A percentile compares a stretch with the other conserved stretches of the same genome.
Evolutionary conservation across 2,329 filamentous ascomycete species (phyloP).

Genomic region (Fusarium heterosporum): DNA sequence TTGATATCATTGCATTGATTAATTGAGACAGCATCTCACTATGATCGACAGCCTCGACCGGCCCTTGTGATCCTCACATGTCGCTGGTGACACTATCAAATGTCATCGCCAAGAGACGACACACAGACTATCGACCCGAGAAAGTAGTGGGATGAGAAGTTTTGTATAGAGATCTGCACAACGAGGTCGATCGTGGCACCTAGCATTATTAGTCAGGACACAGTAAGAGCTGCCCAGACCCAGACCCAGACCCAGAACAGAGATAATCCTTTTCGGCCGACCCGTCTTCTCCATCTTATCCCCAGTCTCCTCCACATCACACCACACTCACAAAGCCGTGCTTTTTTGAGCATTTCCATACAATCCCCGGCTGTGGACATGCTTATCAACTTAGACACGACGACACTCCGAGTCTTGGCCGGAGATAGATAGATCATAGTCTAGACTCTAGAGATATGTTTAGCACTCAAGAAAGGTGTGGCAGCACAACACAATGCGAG

Average conservation of each 20-base stretch:
- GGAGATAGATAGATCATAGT: neutral
- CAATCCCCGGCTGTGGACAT: slow-evolving; percentile 35
- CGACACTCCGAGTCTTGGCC: neutral
- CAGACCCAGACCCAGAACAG: neutral
- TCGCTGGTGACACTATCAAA: slow-evolving; percentile 19
- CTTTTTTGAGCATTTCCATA: slow-evolving; percentile 38
- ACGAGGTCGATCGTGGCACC: slow-evolving; percentile 18
- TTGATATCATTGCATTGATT: slow-evolving; percentile 18
- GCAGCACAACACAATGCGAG: neutral
- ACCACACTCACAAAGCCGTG: slow-evolving; percentile 28
- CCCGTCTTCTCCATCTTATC: slow-evolving; percentile 31
- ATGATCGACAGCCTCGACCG: slow-evolving; percentile 38
- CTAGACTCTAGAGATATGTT: slow-evolving; percentile 7
- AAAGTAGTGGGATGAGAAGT: neutral
- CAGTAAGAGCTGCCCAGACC: neutral
- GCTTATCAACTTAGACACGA: neutral
- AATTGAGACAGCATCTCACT: slow-evolving; percentile 1
- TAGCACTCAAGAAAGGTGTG: neutral
- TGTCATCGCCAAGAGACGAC: slow-evolving; percentile 14
- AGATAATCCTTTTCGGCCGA: slow-evolving; percentile 39
- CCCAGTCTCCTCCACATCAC: slow-evolving; percentile 33
- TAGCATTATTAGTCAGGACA: neutral
- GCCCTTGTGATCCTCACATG: slow-evolving; percentile 5
- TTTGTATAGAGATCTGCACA: slow-evolving; percentile 19
- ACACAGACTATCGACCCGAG: slow-evolving; percentile 31